Evolutionary conservation across 2,329 filamentous ascomycete genomes (phyloP).

Genomic region (Xylaria sp.): DNA sequence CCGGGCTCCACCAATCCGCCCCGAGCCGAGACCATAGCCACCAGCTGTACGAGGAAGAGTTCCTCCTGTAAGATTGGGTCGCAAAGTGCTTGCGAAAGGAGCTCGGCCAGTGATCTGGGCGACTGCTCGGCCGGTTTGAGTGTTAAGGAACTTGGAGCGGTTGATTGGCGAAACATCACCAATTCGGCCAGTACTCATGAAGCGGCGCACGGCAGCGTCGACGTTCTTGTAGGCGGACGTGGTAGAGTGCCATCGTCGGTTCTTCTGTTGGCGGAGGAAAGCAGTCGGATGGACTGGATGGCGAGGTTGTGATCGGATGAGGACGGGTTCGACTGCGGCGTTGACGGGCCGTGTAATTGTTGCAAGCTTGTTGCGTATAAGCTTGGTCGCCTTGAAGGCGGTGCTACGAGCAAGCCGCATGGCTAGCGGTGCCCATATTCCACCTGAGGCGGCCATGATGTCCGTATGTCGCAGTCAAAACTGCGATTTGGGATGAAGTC

Average conservation of each 20-base stretch:
- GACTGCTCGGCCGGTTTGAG: slow-evolving; percentile 56
- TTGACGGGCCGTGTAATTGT: slow-evolving; percentile 52
- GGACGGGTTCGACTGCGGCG: slow-evolving; percentile 53
- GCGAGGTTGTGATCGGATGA: slow-evolving; percentile 49
- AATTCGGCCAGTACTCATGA: slow-evolving; percentile 52
- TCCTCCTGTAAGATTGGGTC: slow-evolving; percentile 90
- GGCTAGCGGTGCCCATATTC: slow-evolving; percentile 62
- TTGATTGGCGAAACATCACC: slow-evolving; percentile 48
- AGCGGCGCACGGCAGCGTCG: slow-evolving; percentile 55
- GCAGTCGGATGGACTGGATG: slow-evolving; percentile 60
- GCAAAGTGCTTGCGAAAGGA: slow-evolving; percentile 86
- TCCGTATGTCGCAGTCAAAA: slow-evolving; percentile 36
- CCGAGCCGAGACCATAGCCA: slow-evolving; percentile 81
- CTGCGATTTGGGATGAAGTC: slow-evolving; percentile 12
- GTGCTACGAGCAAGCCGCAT: slow-evolving; percentile 60
- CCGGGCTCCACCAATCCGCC: slow-evolving; percentile 72
- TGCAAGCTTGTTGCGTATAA: slow-evolving; percentile 57
- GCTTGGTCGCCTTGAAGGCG: slow-evolving; percentile 56
- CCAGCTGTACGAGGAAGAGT: slow-evolving; percentile 83
- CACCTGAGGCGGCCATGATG: slow-evolving; percentile 62
- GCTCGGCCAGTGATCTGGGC: slow-evolving; percentile 73
- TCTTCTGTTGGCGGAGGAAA: slow-evolving; percentile 57
- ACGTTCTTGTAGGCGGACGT: slow-evolving; percentile 48
- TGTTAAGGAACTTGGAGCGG: slow-evolving; percentile 56
- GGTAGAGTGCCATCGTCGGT: slow-evolving; percentile 57